These are phyloP conservation scores for Colletotrichum agaves DNA, from an alignment of 2,329 filamentous ascomycete genomes.

Conservation along the genomic window DNA sequence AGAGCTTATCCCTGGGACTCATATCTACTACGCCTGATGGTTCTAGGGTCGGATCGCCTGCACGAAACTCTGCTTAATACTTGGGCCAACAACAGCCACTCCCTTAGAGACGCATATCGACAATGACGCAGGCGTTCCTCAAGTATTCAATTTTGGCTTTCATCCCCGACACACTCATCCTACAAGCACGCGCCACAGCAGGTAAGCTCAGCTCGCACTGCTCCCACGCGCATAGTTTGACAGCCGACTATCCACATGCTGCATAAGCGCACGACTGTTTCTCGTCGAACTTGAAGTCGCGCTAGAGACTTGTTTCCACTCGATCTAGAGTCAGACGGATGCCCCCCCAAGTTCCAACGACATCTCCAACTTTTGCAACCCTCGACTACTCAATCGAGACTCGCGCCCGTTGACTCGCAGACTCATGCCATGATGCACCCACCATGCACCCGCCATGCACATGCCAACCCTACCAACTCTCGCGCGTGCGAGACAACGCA, in stretches of 20 bases:
- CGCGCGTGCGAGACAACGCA: neutral
- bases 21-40: slow-evolving; percentile 10
- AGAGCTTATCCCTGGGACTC: slow-evolving; percentile 6
- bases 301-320: slow-evolving; percentile 35
- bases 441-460: slow-evolving; percentile 6
- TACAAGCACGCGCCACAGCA: slow-evolving; percentile 17
- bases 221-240: slow-evolving; percentile 6
- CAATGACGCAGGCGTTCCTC: slow-evolving; percentile 13
- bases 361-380: neutral
- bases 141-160: neutral
- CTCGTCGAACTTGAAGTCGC: slow-evolving; percentile 16
- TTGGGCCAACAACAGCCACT: neutral
- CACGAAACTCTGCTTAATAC: slow-evolving; percentile 21
- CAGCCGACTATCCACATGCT: slow-evolving; percentile 17
- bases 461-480: neutral
- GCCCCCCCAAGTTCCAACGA: neutral
- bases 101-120: neutral
- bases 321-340: slow-evolving; percentile 6
- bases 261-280: slow-evolving; percentile 35
- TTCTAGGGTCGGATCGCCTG: slow-evolving; percentile 23
- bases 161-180: neutral
- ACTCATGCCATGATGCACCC: neutral
- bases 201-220: neutral
- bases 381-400: neutral
- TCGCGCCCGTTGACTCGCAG: neutral